Evolutionary conservation across 2,329 filamentous ascomycete species (phyloP).

Genomic region (Stagonosporopsis cucurbitacearum): DNA sequence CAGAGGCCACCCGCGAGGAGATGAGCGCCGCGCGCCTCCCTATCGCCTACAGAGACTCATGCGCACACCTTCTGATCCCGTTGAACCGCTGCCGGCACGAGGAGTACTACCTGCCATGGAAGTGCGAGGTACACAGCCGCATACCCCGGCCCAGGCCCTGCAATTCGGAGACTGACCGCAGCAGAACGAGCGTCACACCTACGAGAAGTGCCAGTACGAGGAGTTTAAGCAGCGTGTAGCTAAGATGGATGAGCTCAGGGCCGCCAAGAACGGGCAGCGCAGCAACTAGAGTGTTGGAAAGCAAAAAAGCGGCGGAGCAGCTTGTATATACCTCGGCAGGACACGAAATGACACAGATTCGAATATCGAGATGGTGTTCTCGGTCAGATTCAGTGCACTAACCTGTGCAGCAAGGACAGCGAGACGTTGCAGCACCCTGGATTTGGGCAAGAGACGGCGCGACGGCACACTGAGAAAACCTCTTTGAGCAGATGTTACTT

Average conservation of each 20-base stretch:
- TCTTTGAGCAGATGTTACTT: background rate
- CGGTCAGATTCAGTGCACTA: background rate
- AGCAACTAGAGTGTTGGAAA: constrained; percentile 69
- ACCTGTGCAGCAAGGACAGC: background rate
- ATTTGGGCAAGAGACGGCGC: background rate
- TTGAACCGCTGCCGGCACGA: constrained; percentile 93
- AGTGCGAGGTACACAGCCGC: constrained; percentile 75
- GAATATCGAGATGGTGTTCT: background rate
- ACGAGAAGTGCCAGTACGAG: constrained; percentile 99
- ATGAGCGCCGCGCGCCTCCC: constrained; percentile 92
- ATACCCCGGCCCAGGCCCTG: background rate
- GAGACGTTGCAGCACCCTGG: background rate
- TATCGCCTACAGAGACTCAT: constrained; percentile 91
- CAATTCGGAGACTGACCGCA: constrained; percentile 21
- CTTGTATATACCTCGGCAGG: constrained; percentile 44
- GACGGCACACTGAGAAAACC: background rate
- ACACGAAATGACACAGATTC: background rate
- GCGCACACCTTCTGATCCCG: constrained; percentile 91
- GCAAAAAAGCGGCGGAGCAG: background rate
- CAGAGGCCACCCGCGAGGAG: constrained; percentile 83
- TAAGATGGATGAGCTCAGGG: constrained; percentile 97
- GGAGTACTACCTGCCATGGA: constrained; percentile 95
- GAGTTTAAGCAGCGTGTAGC: constrained; percentile 98
- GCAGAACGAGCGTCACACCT: constrained; percentile 93
- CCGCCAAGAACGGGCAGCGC: constrained; percentile 79